Evolutionary conservation across 176 grass and related monocot species (phyloP).

Genomic region (Aegilops bicornis): DNA sequence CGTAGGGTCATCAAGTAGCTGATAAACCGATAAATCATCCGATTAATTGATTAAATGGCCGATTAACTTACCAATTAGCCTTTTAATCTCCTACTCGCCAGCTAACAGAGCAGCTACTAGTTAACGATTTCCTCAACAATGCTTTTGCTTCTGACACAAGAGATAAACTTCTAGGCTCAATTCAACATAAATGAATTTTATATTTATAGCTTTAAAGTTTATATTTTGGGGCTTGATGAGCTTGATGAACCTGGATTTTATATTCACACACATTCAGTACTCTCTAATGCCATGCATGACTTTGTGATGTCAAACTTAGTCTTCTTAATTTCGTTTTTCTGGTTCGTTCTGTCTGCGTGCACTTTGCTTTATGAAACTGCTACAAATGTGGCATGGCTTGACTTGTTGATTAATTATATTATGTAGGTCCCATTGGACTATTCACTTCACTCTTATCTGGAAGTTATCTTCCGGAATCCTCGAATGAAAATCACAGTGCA

Average conservation of each 20-base stretch:
- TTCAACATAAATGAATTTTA: constrained; percentile 17
- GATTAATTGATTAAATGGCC: no score
- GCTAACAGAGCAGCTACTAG: no score
- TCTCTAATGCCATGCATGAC: neutral
- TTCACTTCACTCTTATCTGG: constrained; percentile 83
- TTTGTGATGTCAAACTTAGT: constrained; percentile 19
- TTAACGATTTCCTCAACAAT: no score
- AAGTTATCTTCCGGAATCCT: constrained; percentile 89
- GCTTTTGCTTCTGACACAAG: neutral
- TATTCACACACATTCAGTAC: neutral
- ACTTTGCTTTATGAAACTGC: constrained; percentile 19
- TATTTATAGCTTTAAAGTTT: neutral
- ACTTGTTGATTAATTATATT: constrained; percentile 22
- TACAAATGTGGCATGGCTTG: neutral
- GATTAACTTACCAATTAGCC: no score
- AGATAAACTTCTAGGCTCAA: neutral
- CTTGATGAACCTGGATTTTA: neutral
- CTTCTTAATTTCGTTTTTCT: neutral
- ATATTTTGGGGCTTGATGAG: neutral
- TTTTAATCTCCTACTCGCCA: no score
- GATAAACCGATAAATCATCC: no score
- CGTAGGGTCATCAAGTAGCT: no score
- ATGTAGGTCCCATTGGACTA: constrained; percentile 82
- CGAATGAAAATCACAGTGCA: constrained; percentile 82
- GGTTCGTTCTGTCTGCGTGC: neutral